These are phyloP conservation scores for Globisporangium yorkense DNA, from an alignment of 352 stramenopile genomes.

Conservation along the genomic window DNA sequence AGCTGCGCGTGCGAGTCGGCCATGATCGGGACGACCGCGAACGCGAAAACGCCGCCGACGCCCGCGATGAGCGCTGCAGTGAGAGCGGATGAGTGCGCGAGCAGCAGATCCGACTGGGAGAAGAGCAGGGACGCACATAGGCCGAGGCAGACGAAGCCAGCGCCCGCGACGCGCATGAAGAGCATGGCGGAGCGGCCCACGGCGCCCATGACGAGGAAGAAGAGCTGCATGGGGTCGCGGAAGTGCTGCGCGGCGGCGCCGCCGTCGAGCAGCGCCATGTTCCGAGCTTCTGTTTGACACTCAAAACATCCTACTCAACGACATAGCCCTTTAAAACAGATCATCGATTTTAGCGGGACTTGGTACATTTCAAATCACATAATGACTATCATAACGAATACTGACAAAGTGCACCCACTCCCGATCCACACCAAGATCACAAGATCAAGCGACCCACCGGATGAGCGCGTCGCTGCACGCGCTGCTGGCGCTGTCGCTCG, in stretches of 20 bases:
- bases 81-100: neutral
- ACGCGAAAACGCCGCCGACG: slow-evolving; percentile 35
- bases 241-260: slow-evolving; percentile 24
- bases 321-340: neutral
- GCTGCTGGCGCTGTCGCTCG: slow-evolving; percentile 37
- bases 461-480: slow-evolving; percentile 33
- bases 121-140: slow-evolving; percentile 24
- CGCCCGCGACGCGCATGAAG: slow-evolving; percentile 39
- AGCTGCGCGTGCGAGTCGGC: slow-evolving; percentile 24
- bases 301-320: neutral
- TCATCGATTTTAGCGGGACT: neutral
- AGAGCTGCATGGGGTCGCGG: slow-evolving; percentile 47
- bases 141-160: slow-evolving; percentile 34
- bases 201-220: slow-evolving; percentile 26
- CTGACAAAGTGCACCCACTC: too few species aligned
- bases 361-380: neutral
- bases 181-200: slow-evolving; percentile 29
- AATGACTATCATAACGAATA: too few species aligned
- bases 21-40: slow-evolving; percentile 51
- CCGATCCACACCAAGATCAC: neutral
- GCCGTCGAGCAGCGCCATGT: slow-evolving; percentile 1
- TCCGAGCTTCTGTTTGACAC: too few species aligned
- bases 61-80: slow-evolving; percentile 33
- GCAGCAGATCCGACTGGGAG: neutral
- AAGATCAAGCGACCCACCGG: neutral